Percentiles rank a stretch among this genome's conserved stretches.
Conservation (phyloP, 495 filamentous ascomycete genomes). For the Xylaria grammica region DNA sequence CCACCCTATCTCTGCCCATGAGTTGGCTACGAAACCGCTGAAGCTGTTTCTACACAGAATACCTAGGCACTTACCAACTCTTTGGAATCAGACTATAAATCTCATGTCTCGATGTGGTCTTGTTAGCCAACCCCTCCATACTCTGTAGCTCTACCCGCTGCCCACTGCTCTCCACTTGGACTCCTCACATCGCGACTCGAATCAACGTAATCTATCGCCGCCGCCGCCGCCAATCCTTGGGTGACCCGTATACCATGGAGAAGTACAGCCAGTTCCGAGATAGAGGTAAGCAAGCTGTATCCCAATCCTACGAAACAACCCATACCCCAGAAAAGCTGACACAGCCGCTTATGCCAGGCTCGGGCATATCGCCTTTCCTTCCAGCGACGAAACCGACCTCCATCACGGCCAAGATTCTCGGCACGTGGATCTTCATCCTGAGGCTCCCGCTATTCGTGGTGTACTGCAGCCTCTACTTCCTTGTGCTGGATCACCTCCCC, state of each 20-base stretch:
- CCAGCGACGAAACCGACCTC: conserved; percentile 70
- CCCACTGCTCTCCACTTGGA: background rate
- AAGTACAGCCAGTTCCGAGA: conserved; percentile 97
- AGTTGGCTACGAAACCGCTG: background rate
- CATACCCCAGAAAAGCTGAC: conserved; percentile 13
- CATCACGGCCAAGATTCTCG: conserved; percentile 63
- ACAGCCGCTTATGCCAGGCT: conserved; percentile 60
- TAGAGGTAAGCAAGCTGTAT: conserved; percentile 65
- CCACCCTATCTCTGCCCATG: conserved; percentile 1
- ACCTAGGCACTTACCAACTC: too few species aligned
- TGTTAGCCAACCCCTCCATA: background rate
- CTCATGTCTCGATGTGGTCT: background rate
- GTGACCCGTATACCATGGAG: conserved; percentile 69
- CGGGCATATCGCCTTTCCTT: conserved; percentile 94
- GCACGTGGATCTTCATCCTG: conserved; percentile 75
- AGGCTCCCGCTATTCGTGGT: conserved; percentile 80
- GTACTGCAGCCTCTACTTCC: conserved; percentile 71
- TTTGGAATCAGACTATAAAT: too few species aligned
- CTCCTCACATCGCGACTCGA: background rate
- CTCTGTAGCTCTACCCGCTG: background rate
- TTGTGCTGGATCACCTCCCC: conserved; percentile 83
- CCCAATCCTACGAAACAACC: conserved; percentile 2
- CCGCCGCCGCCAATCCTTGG: background rate
- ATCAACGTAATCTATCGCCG: background rate
- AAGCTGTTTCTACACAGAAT: background rate